These are phyloP conservation scores for Zygotorulaspora sp. DNA, from an alignment of 805 yeast species.

Conservation along the genomic window DNA sequence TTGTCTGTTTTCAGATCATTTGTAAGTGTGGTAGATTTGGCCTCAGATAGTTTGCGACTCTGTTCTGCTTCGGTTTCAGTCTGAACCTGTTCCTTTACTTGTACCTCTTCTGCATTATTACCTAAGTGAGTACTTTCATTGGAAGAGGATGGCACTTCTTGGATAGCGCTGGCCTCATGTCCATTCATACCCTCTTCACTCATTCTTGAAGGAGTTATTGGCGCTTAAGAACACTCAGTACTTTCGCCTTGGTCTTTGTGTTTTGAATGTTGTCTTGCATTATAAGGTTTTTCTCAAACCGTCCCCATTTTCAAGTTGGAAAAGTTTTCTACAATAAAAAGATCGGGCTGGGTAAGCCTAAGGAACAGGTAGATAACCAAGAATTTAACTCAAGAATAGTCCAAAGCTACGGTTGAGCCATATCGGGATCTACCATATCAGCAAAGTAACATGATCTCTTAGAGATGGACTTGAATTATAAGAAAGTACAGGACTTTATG, in stretches of 20 bases:
- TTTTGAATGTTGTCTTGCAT: neutral
- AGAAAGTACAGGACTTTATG: slow-evolving; percentile 30
- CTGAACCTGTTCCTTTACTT: neutral
- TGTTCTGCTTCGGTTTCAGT: neutral
- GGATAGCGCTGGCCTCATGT: neutral
- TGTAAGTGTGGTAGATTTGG: too few relatives aligned
- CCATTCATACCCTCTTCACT: slow-evolving; percentile 2
- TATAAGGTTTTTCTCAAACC: neutral
- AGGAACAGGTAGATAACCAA: too few relatives aligned
- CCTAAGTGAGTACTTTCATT: neutral
- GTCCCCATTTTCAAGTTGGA: neutral
- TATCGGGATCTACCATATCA: neutral
- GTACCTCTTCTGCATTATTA: neutral
- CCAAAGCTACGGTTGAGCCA: neutral
- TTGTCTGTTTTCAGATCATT: too few relatives aligned
- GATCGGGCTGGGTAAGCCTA: slow-evolving; percentile 1
- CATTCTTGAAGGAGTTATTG: slow-evolving; percentile 4
- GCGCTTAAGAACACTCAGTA: neutral
- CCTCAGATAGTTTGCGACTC: too few relatives aligned
- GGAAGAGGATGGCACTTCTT: neutral
- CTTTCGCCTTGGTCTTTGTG: neutral
- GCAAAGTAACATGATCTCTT: neutral
- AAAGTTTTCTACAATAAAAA: slow-evolving; percentile 1
- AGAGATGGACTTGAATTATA: slow-evolving; percentile 17
- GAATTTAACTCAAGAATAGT: too few relatives aligned